A percentile compares a stretch with the other conserved stretches of the same genome.
Conservation (phyloP, 371 early-diverging fungal species). For the Paraphysoderma sedebokerense region DNA sequence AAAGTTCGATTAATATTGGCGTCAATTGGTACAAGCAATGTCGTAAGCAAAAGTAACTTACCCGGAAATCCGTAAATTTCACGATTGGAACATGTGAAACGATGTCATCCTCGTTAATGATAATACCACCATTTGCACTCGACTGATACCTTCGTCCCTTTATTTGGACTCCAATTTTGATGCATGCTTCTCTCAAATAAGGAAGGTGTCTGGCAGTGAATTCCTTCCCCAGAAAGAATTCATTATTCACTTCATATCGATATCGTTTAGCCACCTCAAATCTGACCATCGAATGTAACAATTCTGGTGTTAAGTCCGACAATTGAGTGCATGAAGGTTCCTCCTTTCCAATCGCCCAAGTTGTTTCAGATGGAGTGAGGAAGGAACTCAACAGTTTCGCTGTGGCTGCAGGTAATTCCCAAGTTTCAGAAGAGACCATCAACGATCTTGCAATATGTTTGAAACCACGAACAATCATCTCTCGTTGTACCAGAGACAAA, state of each 20-base stretch:
- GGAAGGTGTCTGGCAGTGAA: too few species aligned
- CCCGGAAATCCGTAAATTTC: too few species aligned
- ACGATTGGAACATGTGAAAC: not conserved
- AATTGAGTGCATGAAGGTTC: too few species aligned
- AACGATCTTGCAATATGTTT: not conserved
- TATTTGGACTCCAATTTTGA: not conserved
- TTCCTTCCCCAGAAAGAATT: not conserved
- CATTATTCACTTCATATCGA: not conserved
- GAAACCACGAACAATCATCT: conserved; percentile 1
- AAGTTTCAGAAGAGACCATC: not conserved
- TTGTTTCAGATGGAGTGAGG: too few species aligned
- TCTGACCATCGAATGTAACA: not conserved
- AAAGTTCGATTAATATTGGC: too few species aligned
- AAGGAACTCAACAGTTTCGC: not conserved
- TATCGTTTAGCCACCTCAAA: not conserved
- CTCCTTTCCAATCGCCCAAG: too few species aligned
- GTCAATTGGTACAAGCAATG: too few species aligned
- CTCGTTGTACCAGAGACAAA: not conserved
- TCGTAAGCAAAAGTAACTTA: too few species aligned
- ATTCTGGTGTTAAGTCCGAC: not conserved
- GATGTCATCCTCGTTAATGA: not conserved
- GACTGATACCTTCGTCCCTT: conserved; percentile 1
- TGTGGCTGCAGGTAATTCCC: not conserved
- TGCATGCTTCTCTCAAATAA: not conserved
- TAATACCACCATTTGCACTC: not conserved